phyloP scores from a whole-genome alignment of 2,329 filamentous ascomycete genomes.

The Penicillium crustosum region DNA sequence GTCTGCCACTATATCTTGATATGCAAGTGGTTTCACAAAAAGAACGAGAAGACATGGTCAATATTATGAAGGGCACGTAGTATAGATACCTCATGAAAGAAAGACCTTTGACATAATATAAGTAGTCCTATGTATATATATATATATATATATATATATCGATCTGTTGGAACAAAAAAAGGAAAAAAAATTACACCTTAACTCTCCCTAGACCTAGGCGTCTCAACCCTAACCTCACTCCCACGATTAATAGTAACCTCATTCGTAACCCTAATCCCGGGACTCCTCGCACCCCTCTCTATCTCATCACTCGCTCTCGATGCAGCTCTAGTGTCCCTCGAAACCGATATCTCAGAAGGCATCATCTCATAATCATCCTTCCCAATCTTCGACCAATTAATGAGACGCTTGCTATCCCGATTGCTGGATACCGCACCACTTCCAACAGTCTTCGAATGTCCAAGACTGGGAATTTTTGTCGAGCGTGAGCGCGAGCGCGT shows the following conservation, averaged over 20 bases:
- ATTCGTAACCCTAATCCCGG: conserved; percentile 27
- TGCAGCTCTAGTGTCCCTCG: conserved; percentile 1
- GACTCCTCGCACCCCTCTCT: neutral
- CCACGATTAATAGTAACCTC: conserved; percentile 19
- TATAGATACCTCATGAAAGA: no score
- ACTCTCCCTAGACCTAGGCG: neutral
- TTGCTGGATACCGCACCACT: conserved; percentile 16
- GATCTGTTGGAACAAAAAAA: neutral
- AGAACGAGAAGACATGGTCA: neutral
- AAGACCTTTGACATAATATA: neutral
- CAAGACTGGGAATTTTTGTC: conserved; percentile 12
- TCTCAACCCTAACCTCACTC: neutral
- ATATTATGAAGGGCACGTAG: neutral
- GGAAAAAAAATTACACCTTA: neutral
- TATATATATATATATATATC: neutral
- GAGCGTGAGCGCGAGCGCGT: conserved; percentile 21
- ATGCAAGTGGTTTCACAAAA: neutral
- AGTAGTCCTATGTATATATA: neutral
- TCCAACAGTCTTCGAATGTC: conserved; percentile 14
- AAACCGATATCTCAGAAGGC: conserved; percentile 25
- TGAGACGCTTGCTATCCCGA: conserved; percentile 25
- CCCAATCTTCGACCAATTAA: conserved; percentile 23
- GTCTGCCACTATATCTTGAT: neutral
- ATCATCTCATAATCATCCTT: conserved; percentile 31
- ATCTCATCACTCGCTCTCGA: neutral